Base-by-base conservation (phyloP, 2,329 filamentous ascomycete genomes). In the Drechslera avenae region DNA sequence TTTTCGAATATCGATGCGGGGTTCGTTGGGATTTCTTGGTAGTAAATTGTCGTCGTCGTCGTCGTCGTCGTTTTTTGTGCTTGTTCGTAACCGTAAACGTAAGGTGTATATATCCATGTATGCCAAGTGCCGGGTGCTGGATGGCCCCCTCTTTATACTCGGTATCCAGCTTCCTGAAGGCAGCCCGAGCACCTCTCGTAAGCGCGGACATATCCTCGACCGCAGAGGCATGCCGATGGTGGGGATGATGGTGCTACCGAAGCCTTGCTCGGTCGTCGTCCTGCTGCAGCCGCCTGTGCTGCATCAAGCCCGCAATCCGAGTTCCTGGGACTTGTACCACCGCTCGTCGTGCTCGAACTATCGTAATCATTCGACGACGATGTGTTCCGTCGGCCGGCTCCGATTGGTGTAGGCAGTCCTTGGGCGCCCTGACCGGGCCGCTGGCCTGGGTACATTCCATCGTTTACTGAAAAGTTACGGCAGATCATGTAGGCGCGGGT, bases 401-500 rank as follows among this genome's bases (percentile, higher is more conserved):
- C 85, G 72, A 86, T 86, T 23, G 84, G 83, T 50, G 86, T 83
- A 1, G 84, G 84, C 18, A 86, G 74, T 4, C 84, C 84, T 72
- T 87, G 84, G 35, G 84, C 76, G 73, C 79, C 60, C 73, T 83
- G 70, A 73, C 82, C 73, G 67, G 81, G 77, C 72, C 82, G 59
- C 75, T 85, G 65, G 62, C 81, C 68, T 69, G 78, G 84, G 58
- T 83, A 84, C 91, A 96, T 96, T 72, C 93, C 93, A 66, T 95
- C 91, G 72, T 96, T 97, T 74, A 95, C 90, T 48, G 91, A 96
- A 78, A 97, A 97, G 81, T 96, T 96, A 59, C 91, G 88, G 81
- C 93, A 97, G 62, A 97, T 94, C 85, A 96, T 93, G 76, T 96
- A 97, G 50, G 93, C 93, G 56, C 91, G 89, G 84, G 95, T 95